A percentile compares a stretch with the other conserved stretches of the same genome.
Conservation (phyloP, 192 early-diverging fungal genomes). For the Gaertneriomyces sp. region DNA sequence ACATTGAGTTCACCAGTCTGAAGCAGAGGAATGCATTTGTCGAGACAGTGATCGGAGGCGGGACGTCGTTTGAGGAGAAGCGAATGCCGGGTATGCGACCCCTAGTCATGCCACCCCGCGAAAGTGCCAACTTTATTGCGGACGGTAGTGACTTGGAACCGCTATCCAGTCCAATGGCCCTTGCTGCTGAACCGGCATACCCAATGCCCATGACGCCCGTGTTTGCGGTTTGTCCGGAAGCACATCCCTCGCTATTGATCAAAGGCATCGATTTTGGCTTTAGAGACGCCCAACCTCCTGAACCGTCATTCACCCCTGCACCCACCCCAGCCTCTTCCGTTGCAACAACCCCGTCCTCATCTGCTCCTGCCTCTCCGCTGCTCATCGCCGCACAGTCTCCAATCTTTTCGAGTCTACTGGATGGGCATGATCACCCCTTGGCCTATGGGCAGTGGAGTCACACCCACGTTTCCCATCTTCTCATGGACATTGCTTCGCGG, state of each 20-base stretch:
- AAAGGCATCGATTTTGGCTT: constrained; percentile 24
- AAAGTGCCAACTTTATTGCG: not conserved
- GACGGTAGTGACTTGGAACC: not conserved
- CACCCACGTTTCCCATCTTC: constrained; percentile 10
- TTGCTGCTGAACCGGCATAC: not conserved
- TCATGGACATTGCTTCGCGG: constrained; percentile 7
- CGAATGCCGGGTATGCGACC: not conserved
- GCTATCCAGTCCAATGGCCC: not conserved
- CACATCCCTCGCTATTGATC: not conserved
- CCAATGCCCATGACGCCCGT: not conserved
- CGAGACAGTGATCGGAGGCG: constrained; percentile 4
- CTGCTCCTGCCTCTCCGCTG: constrained; percentile 6
- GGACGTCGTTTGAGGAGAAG: constrained; percentile 12
- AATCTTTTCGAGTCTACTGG: constrained; percentile 4
- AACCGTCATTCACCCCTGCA: constrained; percentile 3
- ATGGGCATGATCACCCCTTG: not conserved
- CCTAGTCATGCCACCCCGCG: not conserved
- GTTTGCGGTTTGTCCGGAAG: not conserved
- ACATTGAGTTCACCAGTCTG: constrained; percentile 18
- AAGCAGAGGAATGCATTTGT: constrained; percentile 16
- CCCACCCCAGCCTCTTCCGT: constrained; percentile 19
- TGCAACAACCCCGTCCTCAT: constrained; percentile 7
- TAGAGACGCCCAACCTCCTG: not conserved
- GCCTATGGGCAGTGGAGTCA: constrained; percentile 18
- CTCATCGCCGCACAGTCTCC: not conserved